These are phyloP conservation scores for Glycyrrhiza uralensis DNA, from an alignment of 306 rosid species.

Conservation along the genomic window DNA sequence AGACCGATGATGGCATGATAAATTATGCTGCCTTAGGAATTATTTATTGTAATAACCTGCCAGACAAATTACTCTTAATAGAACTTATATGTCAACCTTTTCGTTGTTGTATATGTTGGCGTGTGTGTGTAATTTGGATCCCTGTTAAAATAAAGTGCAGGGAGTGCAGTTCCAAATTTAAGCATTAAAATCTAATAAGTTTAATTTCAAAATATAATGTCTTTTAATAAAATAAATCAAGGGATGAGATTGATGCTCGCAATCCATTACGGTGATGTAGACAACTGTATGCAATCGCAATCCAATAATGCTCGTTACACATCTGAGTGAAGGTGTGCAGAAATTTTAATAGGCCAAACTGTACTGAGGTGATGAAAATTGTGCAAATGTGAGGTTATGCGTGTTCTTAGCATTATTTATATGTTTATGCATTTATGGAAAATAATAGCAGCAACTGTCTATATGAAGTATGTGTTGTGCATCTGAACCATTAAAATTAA, in stretches of 20 bases:
- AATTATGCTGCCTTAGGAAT: background rate
- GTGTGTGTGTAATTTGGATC: background rate
- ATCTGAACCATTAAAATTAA: too few relatives aligned
- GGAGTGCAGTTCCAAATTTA: background rate
- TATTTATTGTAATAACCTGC: background rate
- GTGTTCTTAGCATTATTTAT: background rate
- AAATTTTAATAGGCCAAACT: background rate
- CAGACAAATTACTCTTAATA: background rate
- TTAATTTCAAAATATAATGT: too few relatives aligned
- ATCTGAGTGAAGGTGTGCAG: background rate
- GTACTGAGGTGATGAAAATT: background rate
- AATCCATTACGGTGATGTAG: too few relatives aligned
- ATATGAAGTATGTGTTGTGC: background rate
- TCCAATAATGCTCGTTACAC: too few relatives aligned
- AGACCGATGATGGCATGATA: conserved; percentile 21
- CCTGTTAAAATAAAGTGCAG: background rate
- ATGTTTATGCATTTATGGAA: too few relatives aligned
- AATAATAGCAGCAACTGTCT: too few relatives aligned
- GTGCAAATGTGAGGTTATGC: background rate
- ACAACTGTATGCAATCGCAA: too few relatives aligned
- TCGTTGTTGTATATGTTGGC: background rate
- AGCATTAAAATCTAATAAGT: background rate
- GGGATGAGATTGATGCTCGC: background rate
- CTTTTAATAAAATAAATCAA: background rate
- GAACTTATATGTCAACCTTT: conserved; percentile 1